A percentile compares a stretch with the other conserved stretches of the same genome.
phyloP scores from a whole-genome alignment of 2,329 filamentous ascomycete genomes.

The Hypoxylon sp. region DNA sequence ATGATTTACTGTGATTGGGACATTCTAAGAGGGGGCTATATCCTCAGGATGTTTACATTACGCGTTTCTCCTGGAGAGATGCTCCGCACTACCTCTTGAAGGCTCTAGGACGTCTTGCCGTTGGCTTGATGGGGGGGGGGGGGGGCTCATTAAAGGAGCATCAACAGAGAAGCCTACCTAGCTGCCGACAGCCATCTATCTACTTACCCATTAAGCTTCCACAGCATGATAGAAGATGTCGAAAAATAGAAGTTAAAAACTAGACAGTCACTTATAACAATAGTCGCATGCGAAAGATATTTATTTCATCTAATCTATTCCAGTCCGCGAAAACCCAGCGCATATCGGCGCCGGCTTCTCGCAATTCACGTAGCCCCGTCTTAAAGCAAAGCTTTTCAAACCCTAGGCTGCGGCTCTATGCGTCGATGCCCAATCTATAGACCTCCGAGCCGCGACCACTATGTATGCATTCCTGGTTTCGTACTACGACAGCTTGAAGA shows the following conservation, averaged over 20 bases:
- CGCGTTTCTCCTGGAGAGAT: no score
- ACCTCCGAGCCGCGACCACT: slow-evolving; percentile 36
- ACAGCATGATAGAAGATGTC: no score
- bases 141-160: no score
- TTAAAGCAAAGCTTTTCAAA: slow-evolving; percentile 31
- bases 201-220: no score
- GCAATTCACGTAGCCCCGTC: slow-evolving; percentile 12
- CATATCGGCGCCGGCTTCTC: slow-evolving; percentile 19
- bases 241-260: background rate
- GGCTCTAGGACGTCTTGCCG: no score
- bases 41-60: no score
- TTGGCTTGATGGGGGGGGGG: no score
- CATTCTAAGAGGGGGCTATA: no score
- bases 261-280: background rate
- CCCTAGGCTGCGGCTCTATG: slow-evolving; percentile 45
- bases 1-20: no score
- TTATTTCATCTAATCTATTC: slow-evolving; percentile 40
- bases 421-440: slow-evolving; percentile 43
- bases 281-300: background rate
- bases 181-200: no score
- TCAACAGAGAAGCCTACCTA: no score
- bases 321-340: slow-evolving; percentile 16
- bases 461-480: slow-evolving; percentile 16
- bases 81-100: no score
- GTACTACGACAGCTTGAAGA: slow-evolving; percentile 14